phyloP scores from a whole-genome alignment of 495 filamentous ascomycete species.

The Haplographium delicatum region DNA sequence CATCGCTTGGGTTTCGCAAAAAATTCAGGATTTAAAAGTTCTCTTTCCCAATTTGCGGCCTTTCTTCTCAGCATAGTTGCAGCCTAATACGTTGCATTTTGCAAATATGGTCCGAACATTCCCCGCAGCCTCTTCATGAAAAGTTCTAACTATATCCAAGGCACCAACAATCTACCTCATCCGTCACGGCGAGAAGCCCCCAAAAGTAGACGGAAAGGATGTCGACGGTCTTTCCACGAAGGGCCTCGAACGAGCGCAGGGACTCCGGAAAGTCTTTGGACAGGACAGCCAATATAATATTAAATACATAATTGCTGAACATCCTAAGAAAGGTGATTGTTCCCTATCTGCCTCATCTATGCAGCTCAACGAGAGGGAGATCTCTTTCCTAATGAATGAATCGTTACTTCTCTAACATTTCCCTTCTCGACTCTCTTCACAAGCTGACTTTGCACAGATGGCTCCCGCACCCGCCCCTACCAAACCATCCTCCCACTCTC shows the following conservation, averaged over 20 bases:
- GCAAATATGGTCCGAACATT: too few relatives aligned
- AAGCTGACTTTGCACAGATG: constrained; percentile 33
- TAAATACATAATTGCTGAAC: constrained; percentile 47
- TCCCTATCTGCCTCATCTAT: constrained; percentile 1
- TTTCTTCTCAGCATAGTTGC: too few relatives aligned
- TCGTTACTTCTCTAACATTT: too few relatives aligned
- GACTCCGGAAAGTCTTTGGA: constrained; percentile 44
- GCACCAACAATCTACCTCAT: constrained; percentile 44
- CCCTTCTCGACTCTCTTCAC: too few relatives aligned
- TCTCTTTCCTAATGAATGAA: too few relatives aligned
- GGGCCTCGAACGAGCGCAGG: constrained; percentile 46
- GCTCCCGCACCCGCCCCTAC: constrained; percentile 42
- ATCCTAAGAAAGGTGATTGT: constrained; percentile 36
- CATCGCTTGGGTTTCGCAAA: too few relatives aligned
- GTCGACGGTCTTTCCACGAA: constrained; percentile 38
- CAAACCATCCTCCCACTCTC: constrained; percentile 48
- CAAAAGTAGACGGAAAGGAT: constrained; percentile 29
- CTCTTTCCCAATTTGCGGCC: too few relatives aligned
- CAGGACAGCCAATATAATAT: constrained; percentile 42
- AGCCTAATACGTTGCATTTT: too few relatives aligned
- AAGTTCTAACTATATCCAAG: too few relatives aligned
- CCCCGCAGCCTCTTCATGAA: too few relatives aligned
- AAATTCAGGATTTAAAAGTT: too few relatives aligned
- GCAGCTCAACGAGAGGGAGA: neutral
- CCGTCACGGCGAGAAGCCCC: constrained; percentile 54